Base-by-base conservation (phyloP, 768 basidiomycete species). In the Mycena kentingensis region DNA sequence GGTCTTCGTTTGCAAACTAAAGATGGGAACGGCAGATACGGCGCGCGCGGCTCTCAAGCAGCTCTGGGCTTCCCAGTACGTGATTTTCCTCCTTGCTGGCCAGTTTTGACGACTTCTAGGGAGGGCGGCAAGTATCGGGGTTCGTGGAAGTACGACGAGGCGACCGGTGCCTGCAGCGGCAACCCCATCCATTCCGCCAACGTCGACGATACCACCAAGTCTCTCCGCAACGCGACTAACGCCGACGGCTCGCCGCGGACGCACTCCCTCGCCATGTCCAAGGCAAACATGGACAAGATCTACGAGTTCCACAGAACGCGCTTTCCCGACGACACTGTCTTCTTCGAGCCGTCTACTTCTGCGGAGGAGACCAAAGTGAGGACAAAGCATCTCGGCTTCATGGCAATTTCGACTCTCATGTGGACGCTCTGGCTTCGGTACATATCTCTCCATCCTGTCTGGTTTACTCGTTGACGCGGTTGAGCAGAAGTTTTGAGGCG, bases 231-330 rank as follows among this genome's bases (percentile, higher is more conserved):
- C 31, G 65, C 64, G 22, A 39, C 46, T 2, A 49, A 41, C 13
- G 28, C 42, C 0, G 55, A 58, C 24, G 49, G 57, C 24, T 42
- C 46, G 31, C 42, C 60, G 10, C 35, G 60, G 1, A 58, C 35
- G 11, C 69, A 71, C 44, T 66, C 61, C 6, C 51, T 50, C 10
- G 62, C 62, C 1, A 66, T 66, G 52, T 44, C 53, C 5, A 48
- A 60, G 15, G 56, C 64, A 21, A 60, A 58, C 21, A 60, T 67
- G 58, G 36, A 44, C 12, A 46, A 52, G 36, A 41, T 62, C 3
- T 34, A 53, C 26, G 51, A 51, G 1, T 51, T 49, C 31, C 52
- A 43, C n/a, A 31, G 52, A n/a, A 25, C 46, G 6, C 16, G 58
- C 15, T 62, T 55, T 45, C 46, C 59, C 8, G n/a, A n/a, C n/a